Conservation (phyloP, 2,329 filamentous ascomycete species). For the Cercospora nicotianae region DNA sequence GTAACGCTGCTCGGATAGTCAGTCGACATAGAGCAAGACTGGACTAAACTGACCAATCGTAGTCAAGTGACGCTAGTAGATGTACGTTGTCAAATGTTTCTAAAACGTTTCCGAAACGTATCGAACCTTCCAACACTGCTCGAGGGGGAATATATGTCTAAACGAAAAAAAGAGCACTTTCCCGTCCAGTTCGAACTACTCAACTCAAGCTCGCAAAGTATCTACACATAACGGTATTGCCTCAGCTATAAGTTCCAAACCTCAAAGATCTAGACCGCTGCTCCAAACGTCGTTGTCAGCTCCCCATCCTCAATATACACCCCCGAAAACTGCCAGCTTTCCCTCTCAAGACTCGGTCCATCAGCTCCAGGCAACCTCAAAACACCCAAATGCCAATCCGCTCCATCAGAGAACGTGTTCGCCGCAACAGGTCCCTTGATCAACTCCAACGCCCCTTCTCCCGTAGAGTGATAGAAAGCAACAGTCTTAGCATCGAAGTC, state of each 20-base stretch:
- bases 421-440: constrained; percentile 61
- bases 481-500: constrained; percentile 65
- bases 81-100: neutral
- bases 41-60: neutral
- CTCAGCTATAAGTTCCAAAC: neutral
- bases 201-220: neutral
- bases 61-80: neutral
- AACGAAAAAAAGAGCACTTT: neutral
- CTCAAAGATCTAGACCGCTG: neutral
- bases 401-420: constrained; percentile 61
- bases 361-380: constrained; percentile 60
- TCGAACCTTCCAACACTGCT: neutral
- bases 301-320: constrained; percentile 67
- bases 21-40: neutral
- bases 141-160: neutral
- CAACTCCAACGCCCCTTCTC: constrained; percentile 56
- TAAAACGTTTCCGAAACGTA: neutral
- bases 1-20: neutral
- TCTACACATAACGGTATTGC: neutral
- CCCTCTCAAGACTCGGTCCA: constrained; percentile 55
- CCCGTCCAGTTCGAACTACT: neutral
- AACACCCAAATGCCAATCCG: constrained; percentile 72
- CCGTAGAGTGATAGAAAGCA: constrained; percentile 69
- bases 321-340: constrained; percentile 72
- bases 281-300: constrained; percentile 28